Base-by-base conservation (phyloP, 371 early-diverging fungal species). In the Capillidium rhysosporum region DNA sequence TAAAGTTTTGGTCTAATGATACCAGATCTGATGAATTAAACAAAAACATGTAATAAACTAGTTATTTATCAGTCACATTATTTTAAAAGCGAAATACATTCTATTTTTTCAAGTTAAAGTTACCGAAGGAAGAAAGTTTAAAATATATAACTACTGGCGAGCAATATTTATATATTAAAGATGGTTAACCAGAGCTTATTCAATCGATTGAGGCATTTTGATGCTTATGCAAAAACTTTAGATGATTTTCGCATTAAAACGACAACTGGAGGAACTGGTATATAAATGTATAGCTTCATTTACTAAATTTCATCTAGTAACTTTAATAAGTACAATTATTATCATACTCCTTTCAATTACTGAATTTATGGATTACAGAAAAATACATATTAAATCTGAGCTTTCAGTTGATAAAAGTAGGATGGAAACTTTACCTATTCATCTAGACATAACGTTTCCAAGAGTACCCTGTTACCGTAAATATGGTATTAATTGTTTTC, bases 221-320 rank as follows among this genome's bases (percentile, higher is more conserved):
- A 96, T 62, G 90, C 88, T 10, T 96, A 92, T 61, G 95, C 95
- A 16, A 95, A 95, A 61, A 90, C 95, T 1, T 69, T 91, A 25
- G 97, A 96, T 56, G 93, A 96, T 64, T 92, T 95, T 65, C 77
- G 86, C 49, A 72, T 89, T 31, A 84, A 86, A 65, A 94, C 95
- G 12, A 69, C 72, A 21, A 68, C 86, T 1, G 95, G 94, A 48
- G 93, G 88, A 14, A 56, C 67, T 43, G 81, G 88, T 87, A 77
- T n/a, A n/a, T n/a, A n/a, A 41, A 58, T 41, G 12, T 44, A 16
- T 18, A 25, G 18, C 47, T n/a, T n/a, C n/a, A n/a, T 44, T 18
- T 40, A 25, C 45, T 16, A 12, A 40, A 40, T 34, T 8, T 3
- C 18, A 31, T n/a, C n/a, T n/a, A 82, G 87, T 96, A 14, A 93